Conservation (phyloP, 2,329 filamentous ascomycete species). For the Apiospora phragmitis region DNA sequence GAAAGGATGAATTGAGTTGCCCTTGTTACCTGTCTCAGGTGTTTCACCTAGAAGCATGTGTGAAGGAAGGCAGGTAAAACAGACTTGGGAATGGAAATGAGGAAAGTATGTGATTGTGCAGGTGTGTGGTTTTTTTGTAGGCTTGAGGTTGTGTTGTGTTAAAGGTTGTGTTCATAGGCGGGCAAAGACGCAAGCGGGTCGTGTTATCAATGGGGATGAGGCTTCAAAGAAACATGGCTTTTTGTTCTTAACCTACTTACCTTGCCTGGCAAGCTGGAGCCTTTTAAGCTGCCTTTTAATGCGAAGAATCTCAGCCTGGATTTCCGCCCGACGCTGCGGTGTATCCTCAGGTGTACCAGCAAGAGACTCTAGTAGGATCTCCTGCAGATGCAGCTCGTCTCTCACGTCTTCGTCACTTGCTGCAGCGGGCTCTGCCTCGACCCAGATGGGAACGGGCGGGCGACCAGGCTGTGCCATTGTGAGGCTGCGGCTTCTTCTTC, state of each 20-base stretch:
- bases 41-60: too few species aligned
- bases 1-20: neutral
- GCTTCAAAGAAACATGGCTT: neutral
- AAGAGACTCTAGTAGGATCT: conserved; percentile 16
- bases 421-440: conserved; percentile 6
- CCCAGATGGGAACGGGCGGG: neutral
- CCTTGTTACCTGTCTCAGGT: too few species aligned
- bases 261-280: conserved; percentile 8
- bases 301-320: conserved; percentile 11
- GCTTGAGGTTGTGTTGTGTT: too few species aligned
- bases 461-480: conserved; percentile 14
- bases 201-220: neutral
- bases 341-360: conserved; percentile 13
- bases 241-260: too few species aligned
- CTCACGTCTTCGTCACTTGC: conserved; percentile 11
- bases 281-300: conserved; percentile 11
- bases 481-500: neutral
- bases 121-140: too few species aligned
- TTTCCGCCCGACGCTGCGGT: conserved; percentile 9
- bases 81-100: too few species aligned
- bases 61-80: too few species aligned
- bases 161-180: neutral
- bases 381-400: conserved; percentile 13
- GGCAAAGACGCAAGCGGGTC: neutral
- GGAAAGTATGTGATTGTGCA: too few species aligned